Conservation (phyloP, 495 filamentous ascomycete species). For the Penicillium goetzii region DNA sequence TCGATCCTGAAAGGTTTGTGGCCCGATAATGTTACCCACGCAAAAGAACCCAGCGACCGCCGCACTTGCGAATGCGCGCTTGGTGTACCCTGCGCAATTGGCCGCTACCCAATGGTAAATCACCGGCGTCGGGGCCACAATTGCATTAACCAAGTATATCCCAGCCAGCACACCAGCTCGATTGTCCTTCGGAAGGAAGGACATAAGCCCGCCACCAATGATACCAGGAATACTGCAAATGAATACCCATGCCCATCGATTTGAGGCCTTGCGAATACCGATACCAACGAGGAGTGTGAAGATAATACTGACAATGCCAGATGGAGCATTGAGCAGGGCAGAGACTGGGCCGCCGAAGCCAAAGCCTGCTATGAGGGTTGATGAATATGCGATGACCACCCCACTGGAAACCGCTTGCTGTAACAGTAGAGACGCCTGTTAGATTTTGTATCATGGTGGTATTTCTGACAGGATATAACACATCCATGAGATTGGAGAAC, state of each 20-base stretch:
- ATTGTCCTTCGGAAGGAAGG: conserved; percentile 1
- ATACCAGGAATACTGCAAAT: not conserved
- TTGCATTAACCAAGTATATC: conserved; percentile 3
- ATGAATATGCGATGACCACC: not conserved
- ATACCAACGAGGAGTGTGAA: not conserved
- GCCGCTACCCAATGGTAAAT: not conserved
- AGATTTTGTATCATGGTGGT: not conserved
- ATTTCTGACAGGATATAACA: not conserved
- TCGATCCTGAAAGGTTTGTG: not conserved
- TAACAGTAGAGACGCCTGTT: not conserved
- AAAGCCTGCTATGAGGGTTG: conserved; percentile 3
- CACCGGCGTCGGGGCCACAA: not conserved
- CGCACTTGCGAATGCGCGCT: not conserved
- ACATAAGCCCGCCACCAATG: not conserved
- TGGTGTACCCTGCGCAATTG: conserved; percentile 1
- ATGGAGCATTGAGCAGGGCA: not conserved
- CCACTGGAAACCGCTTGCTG: conserved; percentile 4
- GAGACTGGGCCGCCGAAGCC: not conserved
- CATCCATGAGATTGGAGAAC: not conserved
- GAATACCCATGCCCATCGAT: not conserved
- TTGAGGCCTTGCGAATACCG: conserved; percentile 1
- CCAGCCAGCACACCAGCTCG: not conserved
- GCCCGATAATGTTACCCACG: not conserved
- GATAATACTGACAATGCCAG: not conserved
- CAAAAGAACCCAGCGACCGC: not conserved